phyloP scores from a whole-genome alignment of 78 protist species.

The Tieghemostelium lacteum region DNA sequence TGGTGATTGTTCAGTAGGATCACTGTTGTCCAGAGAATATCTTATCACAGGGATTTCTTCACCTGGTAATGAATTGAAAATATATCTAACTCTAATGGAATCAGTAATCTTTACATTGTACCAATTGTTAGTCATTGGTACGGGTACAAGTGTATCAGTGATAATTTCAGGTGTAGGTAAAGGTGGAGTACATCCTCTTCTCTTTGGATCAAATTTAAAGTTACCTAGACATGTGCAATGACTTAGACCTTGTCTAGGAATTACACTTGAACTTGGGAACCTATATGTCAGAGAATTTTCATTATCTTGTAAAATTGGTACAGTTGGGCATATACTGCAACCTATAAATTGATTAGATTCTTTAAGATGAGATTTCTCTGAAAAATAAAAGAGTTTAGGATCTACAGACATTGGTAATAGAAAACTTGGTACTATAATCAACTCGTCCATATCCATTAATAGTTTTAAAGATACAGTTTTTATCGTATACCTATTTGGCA shows the following conservation, averaged over 20 bases:
- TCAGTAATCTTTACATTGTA: background rate
- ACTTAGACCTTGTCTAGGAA: background rate
- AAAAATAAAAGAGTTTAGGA: background rate
- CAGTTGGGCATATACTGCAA: slow-evolving; percentile 4
- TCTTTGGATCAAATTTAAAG: background rate
- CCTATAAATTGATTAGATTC: background rate
- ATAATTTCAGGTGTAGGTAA: slow-evolving; percentile 33
- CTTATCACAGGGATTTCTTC: background rate
- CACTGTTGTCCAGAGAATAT: slow-evolving; percentile 9
- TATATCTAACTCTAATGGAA: background rate
- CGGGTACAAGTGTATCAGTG: background rate
- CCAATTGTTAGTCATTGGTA: background rate
- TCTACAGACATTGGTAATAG: background rate
- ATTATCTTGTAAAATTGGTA: background rate
- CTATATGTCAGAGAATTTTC: background rate
- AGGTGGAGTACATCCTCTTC: slow-evolving; percentile 11
- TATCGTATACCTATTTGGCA: slow-evolving; percentile 13
- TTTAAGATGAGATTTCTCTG: background rate
- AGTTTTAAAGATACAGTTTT: background rate
- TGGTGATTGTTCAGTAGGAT: slow-evolving; percentile 4
- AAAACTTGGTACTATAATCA: background rate
- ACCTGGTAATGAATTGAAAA: background rate
- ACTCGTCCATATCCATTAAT: background rate
- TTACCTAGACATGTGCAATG: slow-evolving; percentile 19
- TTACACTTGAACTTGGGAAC: background rate